Evolutionary conservation across 1,139 yeast genomes (phyloP).

Genomic region (Geotrichum phurueaensis): DNA sequence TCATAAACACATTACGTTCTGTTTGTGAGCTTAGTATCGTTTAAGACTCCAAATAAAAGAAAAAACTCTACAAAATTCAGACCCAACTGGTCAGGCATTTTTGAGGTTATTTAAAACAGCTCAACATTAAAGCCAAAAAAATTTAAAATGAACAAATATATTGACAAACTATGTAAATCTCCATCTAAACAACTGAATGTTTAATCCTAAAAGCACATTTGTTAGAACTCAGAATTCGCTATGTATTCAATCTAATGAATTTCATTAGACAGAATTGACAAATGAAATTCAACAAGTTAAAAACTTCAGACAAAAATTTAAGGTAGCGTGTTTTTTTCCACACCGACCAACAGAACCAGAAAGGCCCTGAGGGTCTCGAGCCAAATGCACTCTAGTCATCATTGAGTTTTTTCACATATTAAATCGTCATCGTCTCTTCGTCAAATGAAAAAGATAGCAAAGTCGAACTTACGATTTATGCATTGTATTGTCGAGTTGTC

Average conservation of each 20-base stretch:
- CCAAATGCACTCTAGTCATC: slow-evolving; percentile 21
- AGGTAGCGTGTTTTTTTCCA: slow-evolving; percentile 20
- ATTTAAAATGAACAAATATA: background rate
- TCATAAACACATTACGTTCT: too few species aligned
- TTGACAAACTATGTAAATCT: background rate
- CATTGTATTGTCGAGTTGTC: background rate
- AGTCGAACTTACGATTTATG: slow-evolving; percentile 1
- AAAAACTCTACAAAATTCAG: too few species aligned
- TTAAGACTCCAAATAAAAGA: too few species aligned
- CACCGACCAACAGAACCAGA: slow-evolving; percentile 15
- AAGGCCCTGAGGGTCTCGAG: slow-evolving; percentile 14
- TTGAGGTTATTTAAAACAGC: too few species aligned
- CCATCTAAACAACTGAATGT: background rate
- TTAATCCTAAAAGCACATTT: background rate
- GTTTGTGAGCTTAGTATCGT: too few species aligned
- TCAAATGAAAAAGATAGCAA: background rate
- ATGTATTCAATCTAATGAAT: background rate
- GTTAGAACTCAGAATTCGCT: background rate
- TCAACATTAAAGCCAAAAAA: too few species aligned
- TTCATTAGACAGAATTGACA: background rate
- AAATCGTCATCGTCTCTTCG: slow-evolving; percentile 13
- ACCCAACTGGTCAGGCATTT: too few species aligned
- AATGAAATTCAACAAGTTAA: background rate
- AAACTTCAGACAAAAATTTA: slow-evolving; percentile 14
- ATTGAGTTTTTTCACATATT: background rate